Conservation (phyloP, 352 stramenopile species). For the Pythium sp. region DNA sequence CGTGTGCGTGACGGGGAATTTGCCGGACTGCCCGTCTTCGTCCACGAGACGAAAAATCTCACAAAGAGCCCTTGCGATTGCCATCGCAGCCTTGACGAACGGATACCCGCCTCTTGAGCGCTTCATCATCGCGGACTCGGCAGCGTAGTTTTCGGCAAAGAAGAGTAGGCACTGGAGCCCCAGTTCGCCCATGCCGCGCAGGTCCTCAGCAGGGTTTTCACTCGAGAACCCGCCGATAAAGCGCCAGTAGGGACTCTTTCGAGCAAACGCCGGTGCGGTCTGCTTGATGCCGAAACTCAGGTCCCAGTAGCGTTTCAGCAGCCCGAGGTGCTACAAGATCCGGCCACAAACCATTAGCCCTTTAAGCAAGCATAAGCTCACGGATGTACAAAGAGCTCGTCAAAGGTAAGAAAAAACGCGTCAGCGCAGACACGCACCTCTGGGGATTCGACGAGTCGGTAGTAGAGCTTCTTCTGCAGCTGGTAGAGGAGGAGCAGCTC, state of each 20-base stretch:
- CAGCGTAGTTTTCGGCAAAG: slow-evolving; percentile 58
- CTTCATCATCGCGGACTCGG: slow-evolving; percentile 65
- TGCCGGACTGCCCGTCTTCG: slow-evolving; percentile 28
- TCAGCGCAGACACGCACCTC: slow-evolving; percentile 27
- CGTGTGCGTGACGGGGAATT: slow-evolving; percentile 47
- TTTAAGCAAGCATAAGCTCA: too few relatives aligned
- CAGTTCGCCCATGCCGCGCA: slow-evolving; percentile 55
- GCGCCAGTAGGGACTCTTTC: slow-evolving; percentile 43
- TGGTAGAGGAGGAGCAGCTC: slow-evolving; percentile 63
- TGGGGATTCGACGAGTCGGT: slow-evolving; percentile 55
- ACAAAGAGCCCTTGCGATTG: slow-evolving; percentile 43
- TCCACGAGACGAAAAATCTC: slow-evolving; percentile 53
- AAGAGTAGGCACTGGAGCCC: slow-evolving; percentile 65
- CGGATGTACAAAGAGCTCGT: not conserved
- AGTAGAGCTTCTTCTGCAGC: slow-evolving; percentile 61
- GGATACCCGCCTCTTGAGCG: slow-evolving; percentile 52
- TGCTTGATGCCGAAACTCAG: slow-evolving; percentile 35
- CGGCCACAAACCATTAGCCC: too few relatives aligned
- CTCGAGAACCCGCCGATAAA: slow-evolving; percentile 44
- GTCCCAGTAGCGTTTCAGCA: slow-evolving; percentile 64
- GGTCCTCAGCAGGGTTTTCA: slow-evolving; percentile 48
- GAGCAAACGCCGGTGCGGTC: slow-evolving; percentile 33
- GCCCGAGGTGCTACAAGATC: slow-evolving; percentile 37
- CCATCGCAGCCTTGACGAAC: slow-evolving; percentile 58
- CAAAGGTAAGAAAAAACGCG: not conserved